Conservation (phyloP, 257 asterid species). For the Capsicum chinense region DNA sequence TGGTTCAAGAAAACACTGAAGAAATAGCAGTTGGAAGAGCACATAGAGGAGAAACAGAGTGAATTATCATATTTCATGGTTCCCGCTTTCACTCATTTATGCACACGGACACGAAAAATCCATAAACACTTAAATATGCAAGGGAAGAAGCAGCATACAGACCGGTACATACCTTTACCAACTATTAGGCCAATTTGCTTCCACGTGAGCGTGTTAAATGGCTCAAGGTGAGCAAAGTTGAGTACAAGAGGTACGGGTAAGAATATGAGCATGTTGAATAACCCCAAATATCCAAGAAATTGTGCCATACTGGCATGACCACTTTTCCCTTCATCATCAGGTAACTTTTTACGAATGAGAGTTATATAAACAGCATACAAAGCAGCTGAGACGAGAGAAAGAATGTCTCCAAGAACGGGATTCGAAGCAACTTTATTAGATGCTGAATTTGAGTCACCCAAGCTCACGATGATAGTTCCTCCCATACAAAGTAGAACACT, state of each 20-base stretch:
- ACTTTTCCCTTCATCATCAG: conserved; percentile 70
- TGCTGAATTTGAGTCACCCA: conserved; percentile 72
- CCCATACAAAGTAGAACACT: conserved; percentile 97
- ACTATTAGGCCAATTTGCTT: conserved; percentile 72
- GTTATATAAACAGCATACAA: conserved; percentile 85
- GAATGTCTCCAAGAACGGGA: conserved; percentile 75
- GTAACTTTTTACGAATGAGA: conserved; percentile 77
- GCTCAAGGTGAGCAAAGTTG: conserved; percentile 60
- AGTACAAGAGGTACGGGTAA: conserved; percentile 71
- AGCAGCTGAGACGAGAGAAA: conserved; percentile 76
- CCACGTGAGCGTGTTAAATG: conserved; percentile 58
- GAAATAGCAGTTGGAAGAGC: neutral
- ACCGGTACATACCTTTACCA: conserved; percentile 80
- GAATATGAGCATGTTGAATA: conserved; percentile 81
- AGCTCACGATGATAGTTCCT: conserved; percentile 84
- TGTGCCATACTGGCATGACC: conserved; percentile 89
- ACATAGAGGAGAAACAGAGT: neutral
- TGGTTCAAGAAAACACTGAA: neutral
- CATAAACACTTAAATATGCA: neutral
- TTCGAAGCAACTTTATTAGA: conserved; percentile 58
- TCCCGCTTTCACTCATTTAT: neutral
- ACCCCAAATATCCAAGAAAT: conserved; percentile 90
- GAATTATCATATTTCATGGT: conserved; percentile 24
- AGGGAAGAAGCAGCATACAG: neutral
- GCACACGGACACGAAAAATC: neutral